Evolutionary conservation across 2,329 filamentous ascomycete genomes (phyloP).

Genomic region (Furcasterigmium sp.): DNA sequence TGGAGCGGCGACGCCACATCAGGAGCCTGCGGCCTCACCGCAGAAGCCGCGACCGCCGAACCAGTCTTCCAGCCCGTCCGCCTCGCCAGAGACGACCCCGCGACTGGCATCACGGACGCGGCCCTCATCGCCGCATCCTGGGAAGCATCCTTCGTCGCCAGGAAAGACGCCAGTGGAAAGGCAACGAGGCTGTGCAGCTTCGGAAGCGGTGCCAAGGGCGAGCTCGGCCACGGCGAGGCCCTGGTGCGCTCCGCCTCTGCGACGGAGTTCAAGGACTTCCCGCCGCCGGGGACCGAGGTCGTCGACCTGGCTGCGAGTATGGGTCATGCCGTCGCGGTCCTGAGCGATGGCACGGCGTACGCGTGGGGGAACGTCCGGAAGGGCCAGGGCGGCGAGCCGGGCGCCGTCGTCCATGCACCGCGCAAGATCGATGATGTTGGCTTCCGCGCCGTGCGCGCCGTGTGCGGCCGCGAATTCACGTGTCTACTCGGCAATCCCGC

Average conservation of each 20-base stretch:
- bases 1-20: constrained; percentile 56
- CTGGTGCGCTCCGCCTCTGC: constrained; percentile 43
- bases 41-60: constrained; percentile 17
- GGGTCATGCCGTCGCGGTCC: constrained; percentile 69
- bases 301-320: constrained; percentile 67
- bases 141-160: constrained; percentile 64
- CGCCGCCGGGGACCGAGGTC: constrained; percentile 53
- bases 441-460: constrained; percentile 62
- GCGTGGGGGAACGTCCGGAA: constrained; percentile 89
- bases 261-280: constrained; percentile 55
- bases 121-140: constrained; percentile 66
- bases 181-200: constrained; percentile 53
- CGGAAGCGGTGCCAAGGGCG: constrained; percentile 65
- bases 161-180: constrained; percentile 34
- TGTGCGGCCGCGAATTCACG: constrained; percentile 84
- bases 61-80: constrained; percentile 33
- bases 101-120: constrained; percentile 19
- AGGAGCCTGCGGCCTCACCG: constrained; percentile 47
- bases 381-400: constrained; percentile 67
- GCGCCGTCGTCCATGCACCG: constrained; percentile 51
- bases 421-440: constrained; percentile 50
- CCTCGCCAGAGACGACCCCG: constrained; percentile 22
- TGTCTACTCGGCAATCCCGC: constrained; percentile 56
- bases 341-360: constrained; percentile 71
- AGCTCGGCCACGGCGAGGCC: constrained; percentile 59